Evolutionary conservation across 2,329 filamentous ascomycete genomes (phyloP).

Genomic region (Cyclaneusma minus): DNA sequence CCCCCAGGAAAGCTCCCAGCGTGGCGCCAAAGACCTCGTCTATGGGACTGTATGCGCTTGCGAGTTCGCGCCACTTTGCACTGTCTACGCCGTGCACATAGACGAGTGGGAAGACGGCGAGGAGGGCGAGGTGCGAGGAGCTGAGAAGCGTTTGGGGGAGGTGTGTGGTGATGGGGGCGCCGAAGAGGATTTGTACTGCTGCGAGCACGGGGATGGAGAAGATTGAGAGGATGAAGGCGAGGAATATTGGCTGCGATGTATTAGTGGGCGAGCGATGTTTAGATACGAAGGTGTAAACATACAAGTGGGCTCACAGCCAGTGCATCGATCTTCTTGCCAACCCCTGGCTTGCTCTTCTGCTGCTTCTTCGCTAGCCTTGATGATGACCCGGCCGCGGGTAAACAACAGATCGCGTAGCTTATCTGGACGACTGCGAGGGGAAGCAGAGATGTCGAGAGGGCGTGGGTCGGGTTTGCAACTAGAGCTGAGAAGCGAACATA

Average conservation of each 20-base stretch:
- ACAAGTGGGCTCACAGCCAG: conserved; percentile 7
- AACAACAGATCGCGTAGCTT: conserved; percentile 43
- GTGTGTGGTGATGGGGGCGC: conserved; percentile 78
- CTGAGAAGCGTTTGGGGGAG: conserved; percentile 62
- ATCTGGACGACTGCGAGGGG: conserved; percentile 49
- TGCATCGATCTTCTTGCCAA: conserved; percentile 32
- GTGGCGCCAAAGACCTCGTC: conserved; percentile 76
- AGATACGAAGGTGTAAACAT: conserved; percentile 3
- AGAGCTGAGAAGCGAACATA: conserved; percentile 47
- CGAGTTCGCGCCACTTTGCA: conserved; percentile 50
- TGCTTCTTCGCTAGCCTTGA: conserved; percentile 29
- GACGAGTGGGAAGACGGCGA: conserved; percentile 65
- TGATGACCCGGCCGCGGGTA: conserved; percentile 41
- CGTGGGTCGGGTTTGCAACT: conserved; percentile 52
- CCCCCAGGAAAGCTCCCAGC: conserved; percentile 63
- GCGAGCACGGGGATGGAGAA: conserved; percentile 36
- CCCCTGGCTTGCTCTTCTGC: conserved; percentile 25
- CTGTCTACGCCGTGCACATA: conserved; percentile 72
- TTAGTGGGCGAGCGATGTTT: conserved; percentile 2
- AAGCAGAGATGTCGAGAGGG: conserved; percentile 45
- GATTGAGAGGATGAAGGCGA: conserved; percentile 43
- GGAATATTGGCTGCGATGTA: conserved; percentile 43
- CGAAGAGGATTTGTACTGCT: conserved; percentile 60
- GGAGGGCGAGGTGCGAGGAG: conserved; percentile 65
- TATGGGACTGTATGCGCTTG: conserved; percentile 50